These are phyloP conservation scores for Mycosarcoma mackinlayi DNA, from an alignment of 1,284 basidiomycete genomes.

Conservation along the genomic window DNA sequence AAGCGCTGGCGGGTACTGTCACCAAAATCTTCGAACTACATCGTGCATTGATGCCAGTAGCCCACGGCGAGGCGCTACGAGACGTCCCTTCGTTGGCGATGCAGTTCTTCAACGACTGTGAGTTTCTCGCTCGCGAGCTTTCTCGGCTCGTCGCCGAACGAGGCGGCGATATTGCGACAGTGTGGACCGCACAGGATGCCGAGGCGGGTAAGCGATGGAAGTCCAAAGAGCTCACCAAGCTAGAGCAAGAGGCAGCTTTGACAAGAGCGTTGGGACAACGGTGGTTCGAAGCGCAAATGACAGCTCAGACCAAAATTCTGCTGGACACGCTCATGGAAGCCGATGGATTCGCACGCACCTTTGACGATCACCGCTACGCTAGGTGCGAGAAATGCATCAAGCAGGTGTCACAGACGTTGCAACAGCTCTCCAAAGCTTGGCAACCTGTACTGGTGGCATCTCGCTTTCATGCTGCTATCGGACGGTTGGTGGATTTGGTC, in stretches of 20 bases:
- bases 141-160: conserved; percentile 44
- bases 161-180: conserved; percentile 63
- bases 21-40: conserved; percentile 80
- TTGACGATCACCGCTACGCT: conserved; percentile 80
- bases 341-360: conserved; percentile 78
- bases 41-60: conserved; percentile 82
- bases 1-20: conserved; percentile 23
- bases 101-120: conserved; percentile 87
- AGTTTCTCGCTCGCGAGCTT: conserved; percentile 73
- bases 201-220: conserved; percentile 25
- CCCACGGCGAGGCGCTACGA: conserved; percentile 73
- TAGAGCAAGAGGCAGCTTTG: conserved; percentile 43
- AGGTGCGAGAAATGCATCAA: conserved; percentile 80
- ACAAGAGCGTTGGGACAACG: conserved; percentile 47
- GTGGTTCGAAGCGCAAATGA: conserved; percentile 57
- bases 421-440: conserved; percentile 76
- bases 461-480: conserved; percentile 71
- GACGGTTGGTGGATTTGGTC: conserved; percentile 79
- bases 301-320: conserved; percentile 70
- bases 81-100: conserved; percentile 76
- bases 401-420: conserved; percentile 77
- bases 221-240: conserved; percentile 18
- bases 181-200: conserved; percentile 16
- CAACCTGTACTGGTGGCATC: conserved; percentile 73
- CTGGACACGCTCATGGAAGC: conserved; percentile 74